Base-by-base conservation (phyloP, 371 early-diverging fungal species). In the Blakeslea trispora region DNA sequence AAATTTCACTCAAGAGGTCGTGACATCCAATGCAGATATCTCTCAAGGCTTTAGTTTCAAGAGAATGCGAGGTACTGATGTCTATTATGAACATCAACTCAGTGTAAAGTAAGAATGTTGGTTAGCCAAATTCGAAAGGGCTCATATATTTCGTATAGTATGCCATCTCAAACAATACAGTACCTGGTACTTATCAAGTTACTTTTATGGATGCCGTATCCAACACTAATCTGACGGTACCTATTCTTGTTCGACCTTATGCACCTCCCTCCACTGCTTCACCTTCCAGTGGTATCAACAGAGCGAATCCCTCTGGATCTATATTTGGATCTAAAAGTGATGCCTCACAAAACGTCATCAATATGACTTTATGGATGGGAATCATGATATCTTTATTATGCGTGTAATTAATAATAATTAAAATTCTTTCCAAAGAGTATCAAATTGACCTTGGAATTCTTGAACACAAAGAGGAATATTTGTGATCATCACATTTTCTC, bases 401-500 rank as follows among this genome's bases (percentile, higher is more conserved):
- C 15, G 18, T 45, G 21, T 54, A 48, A 31, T 7, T 6, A 10
- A 8, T 28, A 31, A 2, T 28, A 3, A 37, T 61, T 64, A 72
- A 46, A 82, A 79, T 41, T 75, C 72, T 21, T 53, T 50, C 84
- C 82, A 83, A 5, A 83, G 68, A 34, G 66, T 53, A 22, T 80
- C 82, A 60, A 79, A 83, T 59, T 83, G 75, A 13, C 18, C 56
- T 54, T 79, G 71, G 65, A 79, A 81, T n/a, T 64, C 81, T n/a
- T 66, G 51, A 14, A 81, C 75, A 58, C 75, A 74, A 17, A 67
- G 51, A 28, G 76, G 76, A 40, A 79, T 68, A 60, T 84, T 82
- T 19, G 81, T 82, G 24, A 84, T 68, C 0, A 76, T 66, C 24
- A 84, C 68, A 34, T 84, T 80, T 57, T 84, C 84, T 47, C 78